Percentiles rank a stretch among this genome's conserved stretches.
Conservation (phyloP, 495 filamentous ascomycete species). For the Chaetomidium leptoderma region DNA sequence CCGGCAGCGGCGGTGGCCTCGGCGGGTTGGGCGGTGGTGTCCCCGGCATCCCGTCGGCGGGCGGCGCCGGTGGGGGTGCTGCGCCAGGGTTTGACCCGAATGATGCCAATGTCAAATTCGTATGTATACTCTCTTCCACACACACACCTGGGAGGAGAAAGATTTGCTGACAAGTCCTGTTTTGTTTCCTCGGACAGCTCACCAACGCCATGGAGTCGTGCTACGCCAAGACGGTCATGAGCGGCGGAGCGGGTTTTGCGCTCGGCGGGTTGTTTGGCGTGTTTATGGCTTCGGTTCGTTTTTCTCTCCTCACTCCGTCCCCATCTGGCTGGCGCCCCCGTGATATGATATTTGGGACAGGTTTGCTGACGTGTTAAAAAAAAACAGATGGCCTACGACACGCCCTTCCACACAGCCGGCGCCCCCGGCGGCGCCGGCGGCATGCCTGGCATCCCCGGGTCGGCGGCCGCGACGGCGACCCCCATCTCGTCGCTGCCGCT, state of each 20-base stretch:
- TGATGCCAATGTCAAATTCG: conserved; percentile 42
- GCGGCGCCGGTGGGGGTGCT: conserved; percentile 11
- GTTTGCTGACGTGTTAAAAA: background rate
- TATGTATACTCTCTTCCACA: background rate
- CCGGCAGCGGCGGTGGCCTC: conserved; percentile 14
- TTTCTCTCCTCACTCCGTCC: background rate
- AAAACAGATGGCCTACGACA: conserved; percentile 39
- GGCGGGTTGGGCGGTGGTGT: conserved; percentile 14
- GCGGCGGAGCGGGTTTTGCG: conserved; percentile 82
- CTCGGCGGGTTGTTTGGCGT: conserved; percentile 89
- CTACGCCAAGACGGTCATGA: conserved; percentile 73
- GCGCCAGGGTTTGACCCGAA: conserved; percentile 33
- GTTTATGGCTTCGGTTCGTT: conserved; percentile 85
- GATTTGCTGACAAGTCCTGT: background rate
- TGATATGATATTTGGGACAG: too few relatives aligned
- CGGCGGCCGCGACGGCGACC: conserved; percentile 27
- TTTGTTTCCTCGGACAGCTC: conserved; percentile 11
- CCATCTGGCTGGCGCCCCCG: background rate
- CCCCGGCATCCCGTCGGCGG: conserved; percentile 19
- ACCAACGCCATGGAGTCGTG: conserved; percentile 80
- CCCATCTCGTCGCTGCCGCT: conserved; percentile 70
- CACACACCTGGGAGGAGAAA: background rate
- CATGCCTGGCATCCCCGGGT: conserved; percentile 12
- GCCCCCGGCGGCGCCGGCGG: background rate
- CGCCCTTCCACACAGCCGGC: conserved; percentile 27